These are phyloP conservation scores for Oenanthe javanica DNA, from an alignment of 140 eudicot genomes.

Conservation along the genomic window DNA sequence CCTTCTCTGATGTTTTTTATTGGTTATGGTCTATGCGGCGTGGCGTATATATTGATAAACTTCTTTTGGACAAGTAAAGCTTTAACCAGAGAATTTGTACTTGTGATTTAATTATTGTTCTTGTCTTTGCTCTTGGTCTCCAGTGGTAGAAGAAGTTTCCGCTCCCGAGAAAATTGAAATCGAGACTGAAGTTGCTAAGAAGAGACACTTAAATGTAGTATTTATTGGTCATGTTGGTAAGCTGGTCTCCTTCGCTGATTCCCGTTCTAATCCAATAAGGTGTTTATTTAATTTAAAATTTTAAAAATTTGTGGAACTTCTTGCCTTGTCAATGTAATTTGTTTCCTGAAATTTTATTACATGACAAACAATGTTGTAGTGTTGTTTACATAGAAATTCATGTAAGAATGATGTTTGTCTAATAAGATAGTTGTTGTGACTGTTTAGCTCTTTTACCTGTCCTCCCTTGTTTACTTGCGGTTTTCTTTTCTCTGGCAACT, in stretches of 20 bases:
- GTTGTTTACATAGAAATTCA: background rate
- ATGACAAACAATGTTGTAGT: background rate
- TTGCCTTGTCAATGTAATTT: background rate
- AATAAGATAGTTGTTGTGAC: background rate
- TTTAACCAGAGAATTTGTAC: background rate
- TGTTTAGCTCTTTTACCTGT: background rate
- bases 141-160: constrained; percentile 38
- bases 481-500: background rate
- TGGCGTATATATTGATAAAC: background rate
- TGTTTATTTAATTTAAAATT: background rate
- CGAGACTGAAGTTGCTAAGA: constrained; percentile 36
- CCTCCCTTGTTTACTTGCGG: background rate
- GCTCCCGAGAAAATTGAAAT: constrained; percentile 43
- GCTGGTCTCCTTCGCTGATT: constrained; percentile 15
- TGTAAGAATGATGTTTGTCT: background rate
- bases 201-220: constrained; percentile 85
- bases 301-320: background rate
- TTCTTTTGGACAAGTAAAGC: background rate
- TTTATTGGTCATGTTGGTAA: constrained; percentile 96
- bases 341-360: background rate
- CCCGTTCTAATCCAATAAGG: background rate
- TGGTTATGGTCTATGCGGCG: background rate
- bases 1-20: background rate
- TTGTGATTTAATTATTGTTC: background rate
- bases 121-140: background rate